Evolutionary conservation across 495 filamentous ascomycete genomes (phyloP).

Genomic region (Podospora australis): DNA sequence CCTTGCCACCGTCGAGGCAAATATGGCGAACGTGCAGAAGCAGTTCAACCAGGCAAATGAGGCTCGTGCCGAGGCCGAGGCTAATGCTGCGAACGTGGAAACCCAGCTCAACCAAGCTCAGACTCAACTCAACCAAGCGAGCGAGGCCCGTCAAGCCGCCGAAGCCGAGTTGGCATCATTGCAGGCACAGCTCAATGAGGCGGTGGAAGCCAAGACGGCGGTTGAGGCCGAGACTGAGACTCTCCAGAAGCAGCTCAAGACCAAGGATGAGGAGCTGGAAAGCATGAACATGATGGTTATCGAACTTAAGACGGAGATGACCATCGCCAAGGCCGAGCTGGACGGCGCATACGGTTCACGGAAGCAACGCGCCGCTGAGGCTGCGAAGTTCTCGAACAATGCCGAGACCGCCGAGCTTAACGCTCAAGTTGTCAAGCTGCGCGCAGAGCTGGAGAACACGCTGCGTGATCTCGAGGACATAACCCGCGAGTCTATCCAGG

Average conservation of each 20-base stretch:
- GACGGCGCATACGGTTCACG: conserved; percentile 85
- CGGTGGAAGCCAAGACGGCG: conserved; percentile 8
- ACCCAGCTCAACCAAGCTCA: conserved; percentile 22
- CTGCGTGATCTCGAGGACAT: conserved; percentile 81
- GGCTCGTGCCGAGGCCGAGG: conserved; percentile 21
- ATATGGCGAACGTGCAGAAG: conserved; percentile 9
- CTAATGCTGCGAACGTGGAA: too few relatives aligned
- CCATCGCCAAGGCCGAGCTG: conserved; percentile 87
- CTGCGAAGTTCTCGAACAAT: conserved; percentile 58
- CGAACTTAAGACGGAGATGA: conserved; percentile 81
- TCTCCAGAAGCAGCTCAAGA: conserved; percentile 37
- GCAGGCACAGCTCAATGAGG: conserved; percentile 3
- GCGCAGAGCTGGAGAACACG: conserved; percentile 75
- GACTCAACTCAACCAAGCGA: conserved; percentile 2
- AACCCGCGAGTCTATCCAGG: conserved; percentile 76
- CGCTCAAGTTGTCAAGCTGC: conserved; percentile 54
- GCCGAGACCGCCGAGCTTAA: conserved; percentile 61
- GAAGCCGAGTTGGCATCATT: conserved; percentile 25
- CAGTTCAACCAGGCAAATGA: conserved; percentile 12
- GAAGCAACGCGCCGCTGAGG: conserved; percentile 70
- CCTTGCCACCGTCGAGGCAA: conserved; percentile 21
- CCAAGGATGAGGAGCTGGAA: conserved; percentile 60
- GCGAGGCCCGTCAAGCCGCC: conserved; percentile 16
- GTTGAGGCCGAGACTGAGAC: conserved; percentile 23
- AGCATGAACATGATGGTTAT: conserved; percentile 75